Base-by-base conservation (phyloP, 345 rosid genomes). In the Camelina hispida region DNA sequence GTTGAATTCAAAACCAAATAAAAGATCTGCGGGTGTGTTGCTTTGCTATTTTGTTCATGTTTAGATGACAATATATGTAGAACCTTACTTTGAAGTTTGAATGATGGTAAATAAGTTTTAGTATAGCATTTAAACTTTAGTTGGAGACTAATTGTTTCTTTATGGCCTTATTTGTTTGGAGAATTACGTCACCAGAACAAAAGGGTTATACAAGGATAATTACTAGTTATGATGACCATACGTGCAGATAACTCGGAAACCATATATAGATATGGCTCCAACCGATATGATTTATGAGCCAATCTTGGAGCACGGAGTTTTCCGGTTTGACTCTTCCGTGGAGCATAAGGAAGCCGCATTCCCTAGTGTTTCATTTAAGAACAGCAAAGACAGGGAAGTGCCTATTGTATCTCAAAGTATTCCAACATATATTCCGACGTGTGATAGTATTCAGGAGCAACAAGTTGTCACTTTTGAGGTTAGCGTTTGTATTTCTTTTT, bases 381-480 rank as follows among this genome's bases (percentile, higher is more conserved):
- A 76, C 75, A 66, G 76, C 48, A 83, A 83, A 66, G 83, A 80
- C 48, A 79, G 96, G 83, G 96, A 91, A 34, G 79, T 66, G 14
- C 86, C 86, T 0, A 80, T 89, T 22, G 52, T 5, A 47, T 78
- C 55, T 81, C 68, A 68, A 37, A 40, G 14, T 65, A 71, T 62
- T 81, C 98, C 98, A 69, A 67, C 76, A 11, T 87, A 67, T 72
- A 69, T 59, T 73, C 98, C 98, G 54, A 72, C 71, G 30, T 87
- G 57, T 79, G 70, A 68, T 52, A 69, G 78, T 53, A 71, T 63
- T 67, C 14, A 28, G 4, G 90, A 84, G 4, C 88, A 79, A 66
- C 96, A 89, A 82, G 83, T 81, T 78, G 96, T 91, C 67, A 85
- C 81, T 55, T 79, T 93, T 65, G 85, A 87, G 97, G 97, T 88